Evolutionary conservation across 129 eudicot species (phyloP).

Genomic region (Centaurea solstitialis): DNA sequence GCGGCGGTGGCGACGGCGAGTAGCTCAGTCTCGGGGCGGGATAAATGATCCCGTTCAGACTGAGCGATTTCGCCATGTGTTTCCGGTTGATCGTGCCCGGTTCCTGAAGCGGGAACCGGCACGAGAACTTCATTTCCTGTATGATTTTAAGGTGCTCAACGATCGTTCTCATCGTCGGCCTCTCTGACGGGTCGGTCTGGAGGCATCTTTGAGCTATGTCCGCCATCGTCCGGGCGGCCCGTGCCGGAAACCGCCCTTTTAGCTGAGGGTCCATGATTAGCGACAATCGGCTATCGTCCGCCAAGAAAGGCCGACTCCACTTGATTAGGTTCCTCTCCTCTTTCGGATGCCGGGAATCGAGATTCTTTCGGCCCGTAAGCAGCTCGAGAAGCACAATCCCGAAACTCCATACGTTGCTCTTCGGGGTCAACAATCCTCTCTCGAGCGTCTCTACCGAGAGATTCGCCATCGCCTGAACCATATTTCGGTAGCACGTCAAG

Average conservation of each 20-base stretch:
- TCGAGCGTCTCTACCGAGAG: conserved; percentile 82
- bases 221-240: conserved; percentile 83
- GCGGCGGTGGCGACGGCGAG: conserved; percentile 61
- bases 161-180: conserved; percentile 95
- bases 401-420: conserved; percentile 93
- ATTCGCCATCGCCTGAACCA: conserved; percentile 69
- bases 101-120: conserved; percentile 78
- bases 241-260: conserved; percentile 77
- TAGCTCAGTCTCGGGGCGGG: conserved; percentile 53
- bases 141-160: conserved; percentile 65
- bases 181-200: conserved; percentile 78
- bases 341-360: conserved; percentile 71
- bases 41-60: conserved; percentile 66
- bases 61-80: conserved; percentile 72
- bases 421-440: conserved; percentile 84
- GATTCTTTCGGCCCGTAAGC: conserved; percentile 83
- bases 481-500: conserved; percentile 1
- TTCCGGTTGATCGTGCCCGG: conserved; percentile 62
- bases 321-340: conserved; percentile 86
- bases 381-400: conserved; percentile 90
- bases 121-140: conserved; percentile 73
- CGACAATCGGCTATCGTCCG: conserved; percentile 84
- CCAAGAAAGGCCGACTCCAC: conserved; percentile 85
- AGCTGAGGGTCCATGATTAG: conserved; percentile 92
- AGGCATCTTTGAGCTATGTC: conserved; percentile 88